phyloP scores from a whole-genome alignment of 345 rosid species.

The Isatis tinctoria region DNA sequence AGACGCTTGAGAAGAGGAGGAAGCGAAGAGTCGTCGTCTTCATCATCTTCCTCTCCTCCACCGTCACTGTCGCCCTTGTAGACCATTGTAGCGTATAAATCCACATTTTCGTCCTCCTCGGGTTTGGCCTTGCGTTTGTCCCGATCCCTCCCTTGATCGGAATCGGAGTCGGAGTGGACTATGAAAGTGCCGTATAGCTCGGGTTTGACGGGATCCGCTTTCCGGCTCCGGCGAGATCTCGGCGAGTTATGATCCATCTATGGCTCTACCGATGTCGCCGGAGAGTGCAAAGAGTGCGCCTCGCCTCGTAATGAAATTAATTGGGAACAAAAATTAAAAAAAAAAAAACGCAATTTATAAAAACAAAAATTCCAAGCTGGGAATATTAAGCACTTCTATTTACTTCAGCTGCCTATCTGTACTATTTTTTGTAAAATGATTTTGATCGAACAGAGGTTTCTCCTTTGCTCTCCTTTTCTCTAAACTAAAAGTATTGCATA shows the following conservation, averaged over 20 bases:
- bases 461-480: no score
- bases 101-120: constrained; percentile 33
- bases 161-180: constrained; percentile 51
- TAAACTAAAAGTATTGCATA: no score
- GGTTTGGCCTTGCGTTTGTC: constrained; percentile 30
- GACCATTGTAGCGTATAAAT: constrained; percentile 49
- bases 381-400: not conserved
- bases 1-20: constrained; percentile 92
- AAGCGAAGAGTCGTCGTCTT: constrained; percentile 67
- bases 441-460: no score
- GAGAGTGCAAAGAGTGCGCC: not conserved
- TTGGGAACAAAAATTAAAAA: not conserved
- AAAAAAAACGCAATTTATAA: not conserved
- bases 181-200: constrained; percentile 55
- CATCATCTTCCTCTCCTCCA: constrained; percentile 37
- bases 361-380: not conserved
- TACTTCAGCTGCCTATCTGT: no score
- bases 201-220: constrained; percentile 36
- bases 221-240: constrained; percentile 42
- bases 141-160: constrained; percentile 26
- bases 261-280: constrained; percentile 24
- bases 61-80: constrained; percentile 41
- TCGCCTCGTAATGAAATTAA: not conserved
- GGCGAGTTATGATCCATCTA: constrained; percentile 46
- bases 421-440: no score